Conservation (phyloP, 1,284 basidiomycete species). For the Uromyces viciae-fabae region DNA sequence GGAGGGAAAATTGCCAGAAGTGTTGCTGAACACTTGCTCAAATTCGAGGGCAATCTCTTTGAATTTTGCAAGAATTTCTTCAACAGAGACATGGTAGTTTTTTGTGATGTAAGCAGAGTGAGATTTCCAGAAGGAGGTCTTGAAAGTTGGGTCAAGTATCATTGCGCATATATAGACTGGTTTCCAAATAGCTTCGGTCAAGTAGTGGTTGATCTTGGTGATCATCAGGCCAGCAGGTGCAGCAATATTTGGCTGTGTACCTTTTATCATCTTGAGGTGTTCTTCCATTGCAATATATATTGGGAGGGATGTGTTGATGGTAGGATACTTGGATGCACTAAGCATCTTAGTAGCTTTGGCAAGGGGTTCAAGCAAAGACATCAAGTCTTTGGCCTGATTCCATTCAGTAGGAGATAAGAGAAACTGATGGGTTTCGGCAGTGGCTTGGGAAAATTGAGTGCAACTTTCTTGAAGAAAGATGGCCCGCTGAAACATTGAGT, state of each 20-base stretch:
- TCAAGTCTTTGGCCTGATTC: not conserved
- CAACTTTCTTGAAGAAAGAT: not conserved
- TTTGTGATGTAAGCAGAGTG: too few species aligned
- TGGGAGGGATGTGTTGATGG: not conserved
- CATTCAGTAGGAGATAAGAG: not conserved
- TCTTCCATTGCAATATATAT: not conserved
- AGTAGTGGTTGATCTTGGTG: not conserved
- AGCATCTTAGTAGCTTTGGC: not conserved
- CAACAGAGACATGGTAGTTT: too few species aligned
- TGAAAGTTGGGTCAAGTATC: too few species aligned
- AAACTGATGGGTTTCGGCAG: not conserved
- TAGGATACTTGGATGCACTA: not conserved
- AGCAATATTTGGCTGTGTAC: too few species aligned
- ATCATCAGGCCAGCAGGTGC: too few species aligned
- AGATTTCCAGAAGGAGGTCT: too few species aligned
- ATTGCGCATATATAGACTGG: too few species aligned
- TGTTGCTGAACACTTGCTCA: too few species aligned
- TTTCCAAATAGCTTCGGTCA: too few species aligned
- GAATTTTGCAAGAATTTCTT: too few species aligned
- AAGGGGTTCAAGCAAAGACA: not conserved
- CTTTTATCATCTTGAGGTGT: not conserved
- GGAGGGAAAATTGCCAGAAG: too few species aligned
- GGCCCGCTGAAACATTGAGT: not conserved
- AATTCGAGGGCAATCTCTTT: too few species aligned
- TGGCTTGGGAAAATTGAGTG: not conserved